Evolutionary conservation across 768 basidiomycete species (phyloP), one percentile per base, ranked within the genome.

Genomic region (Erythrobasidium yunnanense): DNA sequence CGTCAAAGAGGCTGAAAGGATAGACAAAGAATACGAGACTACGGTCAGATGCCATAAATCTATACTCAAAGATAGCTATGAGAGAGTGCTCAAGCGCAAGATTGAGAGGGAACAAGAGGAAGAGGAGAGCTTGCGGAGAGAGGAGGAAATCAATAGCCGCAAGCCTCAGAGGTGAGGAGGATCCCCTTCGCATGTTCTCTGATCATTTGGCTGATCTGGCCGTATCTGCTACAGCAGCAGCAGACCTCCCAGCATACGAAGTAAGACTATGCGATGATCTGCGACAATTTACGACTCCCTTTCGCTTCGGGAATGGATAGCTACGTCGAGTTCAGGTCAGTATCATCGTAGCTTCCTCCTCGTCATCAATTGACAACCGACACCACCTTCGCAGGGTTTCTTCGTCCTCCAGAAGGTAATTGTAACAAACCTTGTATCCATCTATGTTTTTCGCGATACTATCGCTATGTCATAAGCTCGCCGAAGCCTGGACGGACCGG

Each of bases 1-100:
- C 13, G 49, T 30, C 30, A 63, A 63, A 51, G 60, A 63, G 49
- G 60, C 60, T 2, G 60, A 63, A 25, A 46, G 60, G 6, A 63
- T 63, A 27, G 60, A 63, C 49, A 46, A 49, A 18, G 60, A 63
- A 8, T 35, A 50, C 27, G 49, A 49, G 32, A 63, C 47, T 4
- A 33, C 23, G 20, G 18, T 22, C 6, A 49, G 60, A 18, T 63
- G 29, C 29, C 25, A 51, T 18, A 49, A 63, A n/a, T n/a, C n/a
- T 38, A 51, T 29, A 4, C 6, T 63, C 45, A 46, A 63, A 30
- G 47, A 29, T 8, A 63, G 60, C 46, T 50, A 50, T 51, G 60
- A 29, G 13, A 23, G 60, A n/a, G 49, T 63, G 13, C 46, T 63
- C 30, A 42, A 58, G 35, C 29, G 27, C 32, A 51, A 47, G 46